These are phyloP conservation scores for Alternaria longipes DNA, from an alignment of 2,329 filamentous ascomycete genomes.

Conservation along the genomic window DNA sequence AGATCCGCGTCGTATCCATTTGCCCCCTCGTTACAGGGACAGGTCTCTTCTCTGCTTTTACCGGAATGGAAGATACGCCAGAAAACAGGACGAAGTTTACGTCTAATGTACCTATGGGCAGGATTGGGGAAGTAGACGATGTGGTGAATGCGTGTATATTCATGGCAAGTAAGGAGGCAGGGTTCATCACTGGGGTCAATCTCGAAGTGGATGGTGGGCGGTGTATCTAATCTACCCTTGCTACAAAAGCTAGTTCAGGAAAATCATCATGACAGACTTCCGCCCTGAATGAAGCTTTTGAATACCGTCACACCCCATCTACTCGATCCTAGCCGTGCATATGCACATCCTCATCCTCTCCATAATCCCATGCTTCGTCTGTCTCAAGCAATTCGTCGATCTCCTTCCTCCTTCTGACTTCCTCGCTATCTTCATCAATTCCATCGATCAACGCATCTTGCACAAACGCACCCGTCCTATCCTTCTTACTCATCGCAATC, in stretches of 20 bases:
- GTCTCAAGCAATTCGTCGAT: conserved; percentile 30
- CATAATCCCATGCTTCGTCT: conserved; percentile 20
- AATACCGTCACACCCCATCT: not conserved
- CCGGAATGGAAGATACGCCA: conserved; percentile 69
- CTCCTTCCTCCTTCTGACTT: conserved; percentile 25
- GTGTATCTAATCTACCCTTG: conserved; percentile 37
- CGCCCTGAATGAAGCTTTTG: not conserved
- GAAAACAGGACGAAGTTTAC: conserved; percentile 63
- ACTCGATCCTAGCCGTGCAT: not conserved
- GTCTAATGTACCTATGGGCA: conserved; percentile 66
- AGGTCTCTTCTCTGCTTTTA: conserved; percentile 67
- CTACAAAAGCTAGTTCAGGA: not conserved
- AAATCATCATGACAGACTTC: not conserved
- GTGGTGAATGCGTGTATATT: conserved; percentile 67
- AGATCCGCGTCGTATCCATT: conserved; percentile 77
- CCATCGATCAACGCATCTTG: conserved; percentile 9
- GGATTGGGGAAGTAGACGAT: conserved; percentile 68
- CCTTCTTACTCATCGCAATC: conserved; percentile 30
- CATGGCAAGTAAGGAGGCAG: conserved; percentile 66
- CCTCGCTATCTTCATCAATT: conserved; percentile 12
- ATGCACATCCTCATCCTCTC: not conserved
- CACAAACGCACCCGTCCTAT: conserved; percentile 29
- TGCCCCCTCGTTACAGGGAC: conserved; percentile 74
- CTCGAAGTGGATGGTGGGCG: conserved; percentile 53
- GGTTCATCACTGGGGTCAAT: conserved; percentile 67